Base-by-base conservation (phyloP, 352 stramenopile species). In the Thalassiosira mediterranea region DNA sequence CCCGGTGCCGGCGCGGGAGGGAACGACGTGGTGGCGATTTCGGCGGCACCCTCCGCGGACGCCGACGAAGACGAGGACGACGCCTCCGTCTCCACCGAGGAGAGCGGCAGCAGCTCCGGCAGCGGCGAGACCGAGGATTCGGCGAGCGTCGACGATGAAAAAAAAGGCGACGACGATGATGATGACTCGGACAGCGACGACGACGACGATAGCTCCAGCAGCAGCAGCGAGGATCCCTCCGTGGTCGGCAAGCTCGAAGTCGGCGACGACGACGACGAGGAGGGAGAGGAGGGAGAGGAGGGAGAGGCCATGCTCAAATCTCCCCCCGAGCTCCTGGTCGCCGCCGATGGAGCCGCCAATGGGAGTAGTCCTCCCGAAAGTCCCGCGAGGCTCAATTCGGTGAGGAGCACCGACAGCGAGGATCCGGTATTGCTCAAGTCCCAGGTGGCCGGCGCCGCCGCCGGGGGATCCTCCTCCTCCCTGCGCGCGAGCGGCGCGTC, bases 191-290 rank as follows among this genome's bases (percentile, higher is more conserved):
- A 56, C 47, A 37, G 23, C 10, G 42, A 42, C 46, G 25, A 7
- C 15, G 19, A 19, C 32, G 52, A 44, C 15, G 64, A 53, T 28
- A 64, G 63, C 47, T 46, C 40, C 29, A 37, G 23, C 15, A 37
- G 23, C 17, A 72, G 63, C n/a, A 72, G 63, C 40, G 51, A 64
- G 31, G 63, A 72, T 58, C 51, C 63, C n/a, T 72, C 62, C 23
- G 62, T 40, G n/a, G 28, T 72, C 2, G 37, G n/a, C 2, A 21
- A 70, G 10, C 59, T 49, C 40, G 61, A 38, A 25, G 32, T 57
- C 29, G 49, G 56, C 28, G 49, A 72, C 15, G 63, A 72, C 17
- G 23, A 34, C 17, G 47, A 23, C 47, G 34, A 37, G 0, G 11
- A 37, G 10, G 34, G 15, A 31, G 54, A 48, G 53, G 63, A 64